Evolutionary conservation across 1,284 basidiomycete species (phyloP).

Genomic region (Ustilago nuda): DNA sequence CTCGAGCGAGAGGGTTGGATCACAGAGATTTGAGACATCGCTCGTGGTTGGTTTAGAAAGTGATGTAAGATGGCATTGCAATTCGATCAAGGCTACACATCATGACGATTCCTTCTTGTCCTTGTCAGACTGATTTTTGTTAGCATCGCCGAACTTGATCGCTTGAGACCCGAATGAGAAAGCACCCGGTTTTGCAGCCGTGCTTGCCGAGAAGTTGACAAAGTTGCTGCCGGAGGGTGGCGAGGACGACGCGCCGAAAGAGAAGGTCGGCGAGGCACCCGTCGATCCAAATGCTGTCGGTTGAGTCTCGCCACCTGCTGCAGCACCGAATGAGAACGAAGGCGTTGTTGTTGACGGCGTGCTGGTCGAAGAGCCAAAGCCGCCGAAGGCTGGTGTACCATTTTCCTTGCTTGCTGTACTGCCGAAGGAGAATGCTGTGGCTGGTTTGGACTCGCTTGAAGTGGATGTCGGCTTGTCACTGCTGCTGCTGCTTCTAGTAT

Average conservation of each 20-base stretch:
- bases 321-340: slow-evolving; percentile 22
- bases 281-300: slow-evolving; percentile 19
- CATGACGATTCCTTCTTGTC: slow-evolving; percentile 1
- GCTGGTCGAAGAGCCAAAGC: slow-evolving; percentile 17
- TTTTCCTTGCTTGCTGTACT: slow-evolving; percentile 3
- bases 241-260: slow-evolving; percentile 18
- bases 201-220: slow-evolving; percentile 30
- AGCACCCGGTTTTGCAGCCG: slow-evolving; percentile 35
- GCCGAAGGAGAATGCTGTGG: slow-evolving; percentile 18
- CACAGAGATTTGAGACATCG: not conserved
- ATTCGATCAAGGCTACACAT: not conserved
- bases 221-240: slow-evolving; percentile 24
- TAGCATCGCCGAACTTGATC: slow-evolving; percentile 43
- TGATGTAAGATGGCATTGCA: not conserved
- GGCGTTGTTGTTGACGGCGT: not conserved
- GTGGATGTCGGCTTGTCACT: slow-evolving; percentile 13
- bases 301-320: not conserved
- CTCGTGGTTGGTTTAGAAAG: not conserved
- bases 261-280: slow-evolving; percentile 20
- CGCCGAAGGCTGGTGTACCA: slow-evolving; percentile 15
- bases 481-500: not conserved
- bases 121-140: not conserved
- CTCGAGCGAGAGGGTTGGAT: slow-evolving; percentile 11
- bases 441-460: slow-evolving; percentile 1
- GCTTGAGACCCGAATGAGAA: slow-evolving; percentile 29